These are phyloP conservation scores for Neonectria neomacrospora DNA, from an alignment of 2,329 filamentous ascomycete species.

Conservation along the genomic window DNA sequence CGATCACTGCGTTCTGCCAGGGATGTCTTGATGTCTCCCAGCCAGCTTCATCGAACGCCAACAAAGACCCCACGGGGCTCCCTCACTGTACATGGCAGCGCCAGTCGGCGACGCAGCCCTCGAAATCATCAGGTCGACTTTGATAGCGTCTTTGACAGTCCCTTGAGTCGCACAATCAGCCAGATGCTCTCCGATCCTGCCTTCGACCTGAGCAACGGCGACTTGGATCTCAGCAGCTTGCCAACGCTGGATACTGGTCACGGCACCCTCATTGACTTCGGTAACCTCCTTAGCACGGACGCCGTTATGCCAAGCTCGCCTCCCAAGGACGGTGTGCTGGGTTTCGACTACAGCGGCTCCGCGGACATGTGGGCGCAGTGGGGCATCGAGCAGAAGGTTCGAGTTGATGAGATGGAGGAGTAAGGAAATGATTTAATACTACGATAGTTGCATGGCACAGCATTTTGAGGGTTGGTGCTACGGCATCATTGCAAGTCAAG, in stretches of 20 bases:
- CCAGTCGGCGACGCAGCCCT: constrained; percentile 57
- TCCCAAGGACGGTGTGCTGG: constrained; percentile 46
- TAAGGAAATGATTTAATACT: constrained; percentile 26
- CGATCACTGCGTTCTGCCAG: constrained; percentile 63
- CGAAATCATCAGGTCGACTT: constrained; percentile 53
- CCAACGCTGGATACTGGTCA: constrained; percentile 53
- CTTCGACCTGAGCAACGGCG: constrained; percentile 55
- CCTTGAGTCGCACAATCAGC: constrained; percentile 71
- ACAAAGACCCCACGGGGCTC: constrained; percentile 54
- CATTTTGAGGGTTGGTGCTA: constrained; percentile 34
- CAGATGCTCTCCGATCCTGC: constrained; percentile 70
- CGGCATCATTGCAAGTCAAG: constrained; percentile 27
- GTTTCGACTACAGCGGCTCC: constrained; percentile 48
- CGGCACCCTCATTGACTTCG: constrained; percentile 57
- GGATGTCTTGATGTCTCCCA: constrained; percentile 56
- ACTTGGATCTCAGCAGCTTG: constrained; percentile 57
- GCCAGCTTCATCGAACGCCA: constrained; percentile 61
- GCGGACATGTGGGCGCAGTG: constrained; percentile 47
- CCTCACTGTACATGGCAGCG: constrained; percentile 45
- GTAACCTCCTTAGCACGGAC: constrained; percentile 60
- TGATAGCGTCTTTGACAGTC: constrained; percentile 59
- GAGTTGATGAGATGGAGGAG: constrained; percentile 32
- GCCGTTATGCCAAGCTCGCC: constrained; percentile 61
- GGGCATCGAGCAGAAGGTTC: constrained; percentile 37
- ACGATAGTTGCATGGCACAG: constrained; percentile 25